These are phyloP conservation scores for Penicillium argentinense DNA, from an alignment of 495 filamentous ascomycete species.

Conservation along the genomic window DNA sequence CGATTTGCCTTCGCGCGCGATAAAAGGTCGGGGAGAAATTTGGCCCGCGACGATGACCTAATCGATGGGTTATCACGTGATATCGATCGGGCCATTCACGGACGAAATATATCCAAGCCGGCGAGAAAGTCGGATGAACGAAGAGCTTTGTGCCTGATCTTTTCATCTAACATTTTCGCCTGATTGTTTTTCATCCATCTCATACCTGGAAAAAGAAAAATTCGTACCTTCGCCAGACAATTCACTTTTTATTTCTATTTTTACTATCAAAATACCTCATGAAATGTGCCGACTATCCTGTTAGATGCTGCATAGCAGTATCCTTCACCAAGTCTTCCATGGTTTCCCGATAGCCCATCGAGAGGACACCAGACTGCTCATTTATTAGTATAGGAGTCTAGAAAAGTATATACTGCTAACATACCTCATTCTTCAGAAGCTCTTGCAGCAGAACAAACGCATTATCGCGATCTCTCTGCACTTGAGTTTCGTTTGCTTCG, in stretches of 20 bases:
- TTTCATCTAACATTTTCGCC: no score
- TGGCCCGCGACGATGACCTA: constrained; percentile 61
- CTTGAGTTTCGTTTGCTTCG: constrained; percentile 28
- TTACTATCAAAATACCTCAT: not conserved
- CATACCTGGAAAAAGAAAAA: no score
- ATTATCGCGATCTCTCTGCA: constrained; percentile 61
- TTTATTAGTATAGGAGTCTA: not conserved
- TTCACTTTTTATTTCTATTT: no score
- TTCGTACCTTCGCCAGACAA: no score
- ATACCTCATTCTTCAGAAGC: constrained; percentile 53
- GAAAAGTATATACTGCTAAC: constrained; percentile 6
- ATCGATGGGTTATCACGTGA: constrained; percentile 18
- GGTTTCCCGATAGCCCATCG: constrained; percentile 21
- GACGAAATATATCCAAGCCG: not conserved
- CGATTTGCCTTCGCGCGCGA: constrained; percentile 14
- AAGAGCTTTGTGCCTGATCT: no score
- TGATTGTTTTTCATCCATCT: no score
- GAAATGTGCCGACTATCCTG: not conserved
- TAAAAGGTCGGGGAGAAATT: constrained; percentile 44
- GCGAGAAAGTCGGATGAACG: not conserved
- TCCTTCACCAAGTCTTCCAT: constrained; percentile 31
- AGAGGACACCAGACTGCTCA: constrained; percentile 29
- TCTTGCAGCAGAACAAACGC: constrained; percentile 60
- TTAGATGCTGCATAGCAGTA: constrained; percentile 24
- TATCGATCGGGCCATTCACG: not conserved